These are phyloP conservation scores for Mytilinidion resinicola DNA, from an alignment of 495 filamentous ascomycete genomes.

Conservation along the genomic window DNA sequence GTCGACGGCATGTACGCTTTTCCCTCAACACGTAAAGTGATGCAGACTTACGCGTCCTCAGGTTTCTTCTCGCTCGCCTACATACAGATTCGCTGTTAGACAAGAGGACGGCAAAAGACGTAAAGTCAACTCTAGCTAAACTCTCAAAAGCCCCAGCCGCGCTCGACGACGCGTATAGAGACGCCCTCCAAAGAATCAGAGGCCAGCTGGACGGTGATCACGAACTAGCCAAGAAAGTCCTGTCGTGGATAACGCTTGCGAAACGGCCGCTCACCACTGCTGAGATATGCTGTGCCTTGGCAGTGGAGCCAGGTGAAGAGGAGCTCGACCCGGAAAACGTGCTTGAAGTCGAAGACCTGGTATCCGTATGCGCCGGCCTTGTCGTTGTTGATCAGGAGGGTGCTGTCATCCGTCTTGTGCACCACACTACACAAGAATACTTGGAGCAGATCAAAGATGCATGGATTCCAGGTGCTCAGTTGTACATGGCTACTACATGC, in stretches of 20 bases:
- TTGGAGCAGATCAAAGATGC: conserved; percentile 36
- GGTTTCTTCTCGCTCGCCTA: conserved; percentile 50
- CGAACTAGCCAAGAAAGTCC: conserved; percentile 33
- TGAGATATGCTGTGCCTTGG: conserved; percentile 47
- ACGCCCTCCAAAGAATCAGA: conserved; percentile 41
- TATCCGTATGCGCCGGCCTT: conserved; percentile 48
- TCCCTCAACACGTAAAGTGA: not conserved
- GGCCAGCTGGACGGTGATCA: conserved; percentile 26
- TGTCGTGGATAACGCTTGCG: conserved; percentile 44
- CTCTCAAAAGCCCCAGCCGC: not conserved
- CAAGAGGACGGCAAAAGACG: conserved; percentile 30
- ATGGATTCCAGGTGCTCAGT: conserved; percentile 38
- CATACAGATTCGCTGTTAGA: conserved; percentile 40
- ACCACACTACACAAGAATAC: conserved; percentile 52
- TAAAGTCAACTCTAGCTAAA: conserved; percentile 23
- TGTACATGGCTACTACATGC: conserved; percentile 37
- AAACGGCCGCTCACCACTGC: conserved; percentile 34
- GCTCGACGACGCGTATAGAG: conserved; percentile 34
- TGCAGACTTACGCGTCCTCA: conserved; percentile 3
- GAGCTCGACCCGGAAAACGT: conserved; percentile 40
- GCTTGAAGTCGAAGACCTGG: conserved; percentile 33
- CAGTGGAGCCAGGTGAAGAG: conserved; percentile 25
- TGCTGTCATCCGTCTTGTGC: conserved; percentile 46
- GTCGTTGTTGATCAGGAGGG: conserved; percentile 45
- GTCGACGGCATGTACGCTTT: conserved; percentile 25